Evolutionary conservation across 345 rosid species (phyloP), one percentile per base, ranked within the genome.

Genomic region (Salix koriyanagi): DNA sequence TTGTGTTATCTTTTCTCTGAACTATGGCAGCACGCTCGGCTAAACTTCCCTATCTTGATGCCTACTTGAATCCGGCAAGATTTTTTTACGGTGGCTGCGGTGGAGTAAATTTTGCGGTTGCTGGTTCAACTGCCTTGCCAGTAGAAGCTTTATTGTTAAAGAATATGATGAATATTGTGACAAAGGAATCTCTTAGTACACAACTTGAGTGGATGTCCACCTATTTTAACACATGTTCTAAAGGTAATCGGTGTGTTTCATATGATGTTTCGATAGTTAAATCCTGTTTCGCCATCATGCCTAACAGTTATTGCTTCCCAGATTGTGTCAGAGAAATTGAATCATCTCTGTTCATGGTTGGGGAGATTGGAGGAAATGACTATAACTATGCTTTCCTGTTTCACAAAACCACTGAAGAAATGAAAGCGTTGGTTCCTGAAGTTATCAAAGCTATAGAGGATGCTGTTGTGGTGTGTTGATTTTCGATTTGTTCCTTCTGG

Each of bases 71-170:
- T n/a, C 62, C 30, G n/a, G 25, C 2, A 11, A 26, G 46, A 32
- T 4, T 5, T 19, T 66, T 65, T 42, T 42, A 2, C 28, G 37
- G 30, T 7, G 46, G 46, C 46, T 42, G 46, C 46, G 21, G 67
- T 19, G 78, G 78, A 34, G 78, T 65, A 8, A 48, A 75, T 65
- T 75, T 65, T 65, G 62, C 78, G 15, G 71, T 75, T 21, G 71
- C 65, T n/a, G 78, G 52, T 19, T 60, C 25, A 6, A 32, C 71
- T 19, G 71, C 65, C 21, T 13, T 48, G 34, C 21, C 60, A 9
- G 36, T 16, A 18, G 65, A 34, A 30, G 21, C 10, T 4, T 26
- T 66, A n/a, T 28, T 6, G 30, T 21, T 15, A 21, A 18, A 32
- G 19, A 48, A 66, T 7, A 6, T 75, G 6, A 5, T 41, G 13